Base-by-base conservation (phyloP, 805 yeast species). In the Saturnispora zaruensis region DNA sequence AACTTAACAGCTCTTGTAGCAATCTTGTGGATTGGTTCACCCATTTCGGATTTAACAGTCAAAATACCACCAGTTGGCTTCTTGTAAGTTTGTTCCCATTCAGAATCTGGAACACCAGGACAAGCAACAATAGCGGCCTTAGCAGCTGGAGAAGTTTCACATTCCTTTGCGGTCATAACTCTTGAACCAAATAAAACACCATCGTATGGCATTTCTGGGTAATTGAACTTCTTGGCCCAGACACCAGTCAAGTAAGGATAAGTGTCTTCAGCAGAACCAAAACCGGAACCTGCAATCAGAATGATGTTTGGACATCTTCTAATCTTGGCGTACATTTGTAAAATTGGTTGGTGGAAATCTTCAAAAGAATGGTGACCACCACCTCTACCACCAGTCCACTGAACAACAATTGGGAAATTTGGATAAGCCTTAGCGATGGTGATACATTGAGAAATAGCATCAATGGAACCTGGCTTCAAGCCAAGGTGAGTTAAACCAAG, bases 321-420 rank as follows among this genome's bases (percentile, higher is more conserved):
- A 62, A 93, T 85, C 75, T 85, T 84, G 58, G 96, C 75, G 72
- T 93, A 93, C 91, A 93, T 93, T 70, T 88, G 96, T 65, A 93
- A 73, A 58, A 93, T 79, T 59, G 99, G 98, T 65, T 90, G 91
- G 70, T 93, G 99, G 93, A 91, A 89, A 73, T 93, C 99, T 77
- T 93, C 99, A 65, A 82, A 93, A 46, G 98, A 91, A 71, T 93
- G 99, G 69, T 93, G 99, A 65, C 99, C 99, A 79, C 99, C 99
- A 74, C 97, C 99, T 79, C 99, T 90, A 70, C 99, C 99, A 78
- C 98, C 99, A 53, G 99, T 93, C 99, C 99, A 93, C 76, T 93
- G 99, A 61, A 93, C 73, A 50, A 93, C 91, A 63, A 93, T 88
- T 56, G 99, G 99, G 90, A 93, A 93, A 55, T 68, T 73, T 58